These are phyloP conservation scores for Xylariaceae sp. DNA, from an alignment of 2,329 filamentous ascomycete genomes.

Conservation along the genomic window DNA sequence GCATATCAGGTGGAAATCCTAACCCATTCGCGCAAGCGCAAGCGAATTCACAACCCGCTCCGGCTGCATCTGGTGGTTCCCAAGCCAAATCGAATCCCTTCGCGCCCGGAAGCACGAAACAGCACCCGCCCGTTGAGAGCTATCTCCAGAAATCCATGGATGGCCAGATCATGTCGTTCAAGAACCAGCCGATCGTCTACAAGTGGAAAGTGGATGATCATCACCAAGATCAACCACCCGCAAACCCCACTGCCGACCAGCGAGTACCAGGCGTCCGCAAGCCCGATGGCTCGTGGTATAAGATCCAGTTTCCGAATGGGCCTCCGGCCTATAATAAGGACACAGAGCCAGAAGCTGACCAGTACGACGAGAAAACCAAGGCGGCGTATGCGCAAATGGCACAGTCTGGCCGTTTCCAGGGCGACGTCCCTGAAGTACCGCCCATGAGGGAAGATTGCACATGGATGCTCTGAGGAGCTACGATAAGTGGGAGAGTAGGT, in stretches of 20 bases:
- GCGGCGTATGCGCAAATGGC: conserved; percentile 60
- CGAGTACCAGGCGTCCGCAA: conserved; percentile 44
- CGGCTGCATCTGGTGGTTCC: conserved; percentile 13
- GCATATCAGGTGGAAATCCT: conserved; percentile 6
- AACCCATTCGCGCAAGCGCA: conserved; percentile 28
- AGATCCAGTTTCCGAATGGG: conserved; percentile 70
- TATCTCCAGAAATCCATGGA: conserved; percentile 41
- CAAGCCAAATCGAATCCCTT: conserved; percentile 35
- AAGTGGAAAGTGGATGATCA: conserved; percentile 33
- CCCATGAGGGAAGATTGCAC: conserved; percentile 70
- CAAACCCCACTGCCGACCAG: conserved; percentile 4
- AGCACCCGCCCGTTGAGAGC: conserved; percentile 41
- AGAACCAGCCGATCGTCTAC: conserved; percentile 59
- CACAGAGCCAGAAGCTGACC: conserved; percentile 50
- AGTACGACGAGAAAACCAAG: conserved; percentile 56
- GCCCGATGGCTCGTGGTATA: conserved; percentile 52
- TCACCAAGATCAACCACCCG: conserved; percentile 20
- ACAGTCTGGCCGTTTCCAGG: conserved; percentile 61
- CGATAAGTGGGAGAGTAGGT: not conserved
- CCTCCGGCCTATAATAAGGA: conserved; percentile 58
- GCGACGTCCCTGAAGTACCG: conserved; percentile 71
- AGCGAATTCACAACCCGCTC: conserved; percentile 13
- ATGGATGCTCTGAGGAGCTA: conserved; percentile 59
- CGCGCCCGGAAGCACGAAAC: conserved; percentile 39
- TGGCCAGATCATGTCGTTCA: conserved; percentile 52